These are phyloP conservation scores for Theobroma grandiflorum DNA, from an alignment of 441 rosid species.

Conservation along the genomic window DNA sequence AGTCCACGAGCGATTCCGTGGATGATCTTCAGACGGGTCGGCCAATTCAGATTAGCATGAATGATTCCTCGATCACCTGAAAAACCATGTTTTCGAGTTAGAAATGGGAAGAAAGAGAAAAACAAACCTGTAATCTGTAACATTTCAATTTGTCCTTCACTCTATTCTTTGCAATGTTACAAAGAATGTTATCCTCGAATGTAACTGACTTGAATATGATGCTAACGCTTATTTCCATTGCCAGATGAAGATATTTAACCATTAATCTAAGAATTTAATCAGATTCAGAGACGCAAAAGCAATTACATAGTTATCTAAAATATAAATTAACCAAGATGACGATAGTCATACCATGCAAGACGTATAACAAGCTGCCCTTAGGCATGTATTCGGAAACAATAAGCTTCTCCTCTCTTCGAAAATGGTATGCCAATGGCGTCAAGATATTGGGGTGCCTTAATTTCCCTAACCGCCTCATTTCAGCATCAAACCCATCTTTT, in stretches of 20 bases:
- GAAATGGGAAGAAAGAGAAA: not conserved
- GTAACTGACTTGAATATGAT: no score
- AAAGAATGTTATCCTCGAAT: no score
- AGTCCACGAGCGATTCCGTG: constrained; percentile 74
- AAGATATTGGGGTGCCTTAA: constrained; percentile 66
- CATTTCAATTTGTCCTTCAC: no score
- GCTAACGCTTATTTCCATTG: no score
- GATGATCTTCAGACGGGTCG: constrained; percentile 66
- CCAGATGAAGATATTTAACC: no score
- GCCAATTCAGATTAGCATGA: constrained; percentile 78
- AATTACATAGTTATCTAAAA: not conserved
- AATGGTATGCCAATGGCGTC: constrained; percentile 85
- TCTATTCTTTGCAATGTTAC: no score
- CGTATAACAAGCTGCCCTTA: constrained; percentile 75
- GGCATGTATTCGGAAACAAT: constrained; percentile 75
- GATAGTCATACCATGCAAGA: constrained; percentile 64
- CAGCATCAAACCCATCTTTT: constrained; percentile 67
- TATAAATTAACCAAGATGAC: not conserved
- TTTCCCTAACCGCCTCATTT: constrained; percentile 66
- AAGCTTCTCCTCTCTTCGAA: constrained; percentile 81
- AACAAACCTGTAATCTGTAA: not conserved
- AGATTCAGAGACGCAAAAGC: not conserved
- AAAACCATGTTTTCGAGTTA: not conserved
- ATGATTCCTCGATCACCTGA: constrained; percentile 74
- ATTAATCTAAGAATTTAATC: not conserved